A percentile compares a stretch with the other conserved stretches of the same genome.
Conservation (phyloP, 2,329 filamentous ascomycete genomes). For the Juglanconis oblonga region DNA sequence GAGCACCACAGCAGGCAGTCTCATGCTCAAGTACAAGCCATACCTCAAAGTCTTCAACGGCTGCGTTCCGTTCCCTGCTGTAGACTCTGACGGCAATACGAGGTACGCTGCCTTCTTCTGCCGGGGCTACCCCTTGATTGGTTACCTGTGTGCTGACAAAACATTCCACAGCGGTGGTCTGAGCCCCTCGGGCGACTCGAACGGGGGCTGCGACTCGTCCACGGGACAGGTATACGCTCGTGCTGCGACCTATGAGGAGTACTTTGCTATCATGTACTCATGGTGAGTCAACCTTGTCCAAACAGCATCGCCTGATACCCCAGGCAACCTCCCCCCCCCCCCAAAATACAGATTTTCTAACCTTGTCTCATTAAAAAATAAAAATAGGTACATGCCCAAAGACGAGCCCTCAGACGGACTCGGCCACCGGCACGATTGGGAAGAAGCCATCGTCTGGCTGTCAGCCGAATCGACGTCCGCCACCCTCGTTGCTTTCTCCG, state of each 20-base stretch:
- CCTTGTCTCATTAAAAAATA: neutral
- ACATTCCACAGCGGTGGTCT: slow-evolving; percentile 31
- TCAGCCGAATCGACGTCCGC: slow-evolving; percentile 25
- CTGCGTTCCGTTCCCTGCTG: slow-evolving; percentile 61
- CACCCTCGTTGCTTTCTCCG: slow-evolving; percentile 33
- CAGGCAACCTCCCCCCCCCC: too few relatives aligned
- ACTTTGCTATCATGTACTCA: slow-evolving; percentile 38
- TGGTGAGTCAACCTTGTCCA: slow-evolving; percentile 18
- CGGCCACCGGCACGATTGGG: slow-evolving; percentile 40
- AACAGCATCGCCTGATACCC: too few relatives aligned
- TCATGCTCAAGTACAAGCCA: slow-evolving; percentile 56
- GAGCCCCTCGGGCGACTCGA: slow-evolving; percentile 26
- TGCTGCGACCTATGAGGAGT: slow-evolving; percentile 24
- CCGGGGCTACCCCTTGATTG: too few relatives aligned
- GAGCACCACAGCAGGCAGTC: slow-evolving; percentile 37
- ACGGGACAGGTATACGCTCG: slow-evolving; percentile 38
- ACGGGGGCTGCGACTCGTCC: slow-evolving; percentile 29
- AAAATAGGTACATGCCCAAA: slow-evolving; percentile 41
- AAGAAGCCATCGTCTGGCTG: slow-evolving; percentile 32
- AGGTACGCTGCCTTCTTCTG: slow-evolving; percentile 36
- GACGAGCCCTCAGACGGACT: slow-evolving; percentile 34
- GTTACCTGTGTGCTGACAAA: neutral
- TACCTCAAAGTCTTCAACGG: slow-evolving; percentile 53
- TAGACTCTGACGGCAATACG: slow-evolving; percentile 55
- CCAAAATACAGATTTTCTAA: neutral